Evolutionary conservation across 1,139 yeast species (phyloP).

Genomic region (Diutina pseudorugosa): DNA sequence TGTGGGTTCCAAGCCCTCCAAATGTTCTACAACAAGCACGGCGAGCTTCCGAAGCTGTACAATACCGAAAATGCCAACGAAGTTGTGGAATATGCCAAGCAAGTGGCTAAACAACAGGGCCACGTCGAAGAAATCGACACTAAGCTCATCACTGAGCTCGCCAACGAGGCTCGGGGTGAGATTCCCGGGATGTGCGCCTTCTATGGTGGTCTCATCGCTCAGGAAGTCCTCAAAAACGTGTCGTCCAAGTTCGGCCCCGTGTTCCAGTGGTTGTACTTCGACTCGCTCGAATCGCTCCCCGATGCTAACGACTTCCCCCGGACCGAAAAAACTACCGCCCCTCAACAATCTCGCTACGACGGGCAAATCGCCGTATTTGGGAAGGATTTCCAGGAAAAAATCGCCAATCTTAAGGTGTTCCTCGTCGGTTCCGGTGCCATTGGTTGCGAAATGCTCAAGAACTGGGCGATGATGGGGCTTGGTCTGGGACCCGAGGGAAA

Average conservation of each 20-base stretch:
- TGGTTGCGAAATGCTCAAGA: slow-evolving; percentile 97
- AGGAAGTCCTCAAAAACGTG: slow-evolving; percentile 89
- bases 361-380: slow-evolving; percentile 93
- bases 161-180: slow-evolving; percentile 87
- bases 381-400: slow-evolving; percentile 52
- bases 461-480: slow-evolving; percentile 95
- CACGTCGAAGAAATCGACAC: slow-evolving; percentile 44
- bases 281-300: slow-evolving; percentile 85
- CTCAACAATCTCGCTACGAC: slow-evolving; percentile 78
- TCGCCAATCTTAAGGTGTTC: slow-evolving; percentile 73
- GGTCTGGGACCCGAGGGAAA: slow-evolving; percentile 87
- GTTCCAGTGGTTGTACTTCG: slow-evolving; percentile 86
- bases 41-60: slow-evolving; percentile 66
- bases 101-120: slow-evolving; percentile 50
- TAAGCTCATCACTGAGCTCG: slow-evolving; percentile 53
- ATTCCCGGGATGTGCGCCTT: slow-evolving; percentile 84
- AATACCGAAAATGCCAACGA: slow-evolving; percentile 66
- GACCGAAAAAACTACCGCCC: slow-evolving; percentile 59
- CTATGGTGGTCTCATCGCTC: slow-evolving; percentile 91
- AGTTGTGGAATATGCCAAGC: slow-evolving; percentile 45
- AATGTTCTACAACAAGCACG: slow-evolving; percentile 54
- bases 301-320: slow-evolving; percentile 43
- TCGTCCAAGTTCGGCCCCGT: slow-evolving; percentile 90
- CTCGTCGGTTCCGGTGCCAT: slow-evolving; percentile 98
- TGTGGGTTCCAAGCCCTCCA: slow-evolving; percentile 86